These are phyloP conservation scores for Beta macrorhiza DNA, from an alignment of 179 eudicot species.

Conservation along the genomic window DNA sequence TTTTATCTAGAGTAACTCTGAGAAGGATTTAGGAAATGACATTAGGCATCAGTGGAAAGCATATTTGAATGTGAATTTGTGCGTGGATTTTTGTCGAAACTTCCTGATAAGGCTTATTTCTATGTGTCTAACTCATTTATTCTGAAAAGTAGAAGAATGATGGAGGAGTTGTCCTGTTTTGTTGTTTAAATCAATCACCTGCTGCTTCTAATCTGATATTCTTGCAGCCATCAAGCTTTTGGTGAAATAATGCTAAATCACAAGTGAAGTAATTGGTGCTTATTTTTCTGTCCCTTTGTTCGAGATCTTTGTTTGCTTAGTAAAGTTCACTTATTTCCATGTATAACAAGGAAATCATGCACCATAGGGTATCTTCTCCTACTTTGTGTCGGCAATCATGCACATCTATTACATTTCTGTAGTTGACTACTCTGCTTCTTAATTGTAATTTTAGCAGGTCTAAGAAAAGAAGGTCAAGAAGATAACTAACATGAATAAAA, in stretches of 20 bases:
- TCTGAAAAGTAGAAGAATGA: not conserved
- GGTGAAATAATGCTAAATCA: not conserved
- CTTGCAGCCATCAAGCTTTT: not conserved
- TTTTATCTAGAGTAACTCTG: slow-evolving; percentile 19
- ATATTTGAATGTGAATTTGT: not conserved
- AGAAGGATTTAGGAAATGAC: not conserved
- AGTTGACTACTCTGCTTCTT: slow-evolving; percentile 14
- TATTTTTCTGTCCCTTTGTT: slow-evolving; percentile 7
- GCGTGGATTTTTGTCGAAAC: not conserved
- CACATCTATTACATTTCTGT: not conserved
- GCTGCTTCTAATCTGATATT: not conserved
- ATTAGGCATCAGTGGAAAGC: not conserved
- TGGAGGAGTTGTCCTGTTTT: slow-evolving; percentile 1
- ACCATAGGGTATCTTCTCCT: not conserved
- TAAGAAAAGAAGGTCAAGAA: slow-evolving; percentile 97
- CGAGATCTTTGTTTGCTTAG: not conserved
- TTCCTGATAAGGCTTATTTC: not conserved
- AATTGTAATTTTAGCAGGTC: slow-evolving; percentile 49
- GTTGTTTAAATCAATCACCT: not conserved
- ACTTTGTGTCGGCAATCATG: not conserved
- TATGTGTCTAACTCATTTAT: not conserved
- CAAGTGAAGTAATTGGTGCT: not conserved
- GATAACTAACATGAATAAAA: slow-evolving; percentile 61
- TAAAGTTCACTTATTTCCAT: not conserved
- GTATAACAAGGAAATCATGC: not conserved